A percentile compares a stretch with the other conserved stretches of the same genome.
Conservation (phyloP, 352 stramenopile species). For the Pelagophyceae sp. region DNA sequence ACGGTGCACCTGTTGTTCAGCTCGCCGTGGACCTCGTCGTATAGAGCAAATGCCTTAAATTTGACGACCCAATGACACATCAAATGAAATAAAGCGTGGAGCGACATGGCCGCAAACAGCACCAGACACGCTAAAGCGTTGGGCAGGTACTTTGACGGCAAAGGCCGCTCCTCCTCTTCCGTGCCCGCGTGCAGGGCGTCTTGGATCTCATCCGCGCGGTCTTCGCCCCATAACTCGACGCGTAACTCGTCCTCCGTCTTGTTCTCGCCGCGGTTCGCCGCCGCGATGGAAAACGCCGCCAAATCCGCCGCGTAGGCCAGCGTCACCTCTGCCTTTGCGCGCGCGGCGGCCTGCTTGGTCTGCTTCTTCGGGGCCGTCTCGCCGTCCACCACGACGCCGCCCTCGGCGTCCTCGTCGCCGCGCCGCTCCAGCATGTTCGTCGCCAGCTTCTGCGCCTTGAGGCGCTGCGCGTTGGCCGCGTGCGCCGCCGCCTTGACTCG, state of each 20-base stretch:
- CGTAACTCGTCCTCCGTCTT: constrained; percentile 16
- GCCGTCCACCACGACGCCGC: not conserved
- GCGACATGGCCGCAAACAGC: constrained; percentile 58
- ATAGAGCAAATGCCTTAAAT: constrained; percentile 32
- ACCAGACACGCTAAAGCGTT: constrained; percentile 74
- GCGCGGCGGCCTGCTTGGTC: not conserved
- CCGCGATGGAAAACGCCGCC: not conserved
- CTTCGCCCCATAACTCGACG: constrained; percentile 4
- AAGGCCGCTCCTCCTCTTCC: constrained; percentile 6
- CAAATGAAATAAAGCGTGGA: constrained; percentile 61
- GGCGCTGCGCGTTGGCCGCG: not conserved
- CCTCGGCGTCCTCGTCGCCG: not conserved
- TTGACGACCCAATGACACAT: constrained; percentile 33
- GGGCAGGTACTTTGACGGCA: constrained; percentile 77
- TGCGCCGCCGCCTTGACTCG: constrained; percentile 6
- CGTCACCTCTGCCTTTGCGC: not conserved
- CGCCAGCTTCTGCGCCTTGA: constrained; percentile 1
- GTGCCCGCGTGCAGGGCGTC: not conserved
- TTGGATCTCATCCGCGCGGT: not conserved
- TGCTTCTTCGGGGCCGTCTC: not conserved
- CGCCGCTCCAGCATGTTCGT: not conserved
- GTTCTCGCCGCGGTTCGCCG: constrained; percentile 18
- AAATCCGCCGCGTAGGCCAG: not conserved
- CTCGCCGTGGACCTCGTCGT: constrained; percentile 11
- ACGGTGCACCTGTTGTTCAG: constrained; percentile 29